Evolutionary conservation across 2,329 filamentous ascomycete species (phyloP).

Genomic region (Trichoderma afroharzianum): DNA sequence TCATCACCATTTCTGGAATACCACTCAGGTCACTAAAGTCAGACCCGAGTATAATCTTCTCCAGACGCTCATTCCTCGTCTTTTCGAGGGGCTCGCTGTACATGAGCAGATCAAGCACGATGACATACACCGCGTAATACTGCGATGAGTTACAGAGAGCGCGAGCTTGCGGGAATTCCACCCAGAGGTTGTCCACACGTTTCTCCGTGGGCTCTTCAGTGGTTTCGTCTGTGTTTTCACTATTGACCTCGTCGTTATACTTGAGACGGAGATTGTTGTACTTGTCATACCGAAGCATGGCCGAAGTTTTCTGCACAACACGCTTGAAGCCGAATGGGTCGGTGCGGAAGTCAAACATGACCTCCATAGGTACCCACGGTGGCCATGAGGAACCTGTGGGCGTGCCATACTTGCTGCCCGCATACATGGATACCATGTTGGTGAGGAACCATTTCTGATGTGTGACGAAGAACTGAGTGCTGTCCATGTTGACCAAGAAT

Average conservation of each 20-base stretch:
- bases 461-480: constrained; percentile 96
- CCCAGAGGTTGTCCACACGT: constrained; percentile 93
- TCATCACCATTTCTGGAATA: constrained; percentile 87
- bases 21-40: constrained; percentile 97
- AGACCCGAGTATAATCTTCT: constrained; percentile 98
- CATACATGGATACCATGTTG: constrained; percentile 86
- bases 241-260: constrained; percentile 89
- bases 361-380: constrained; percentile 96
- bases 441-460: constrained; percentile 86
- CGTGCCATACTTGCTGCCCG: constrained; percentile 87
- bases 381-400: constrained; percentile 86
- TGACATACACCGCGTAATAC: constrained; percentile 98
- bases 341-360: constrained; percentile 93
- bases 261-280: constrained; percentile 96
- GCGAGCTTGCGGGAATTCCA: constrained; percentile 90
- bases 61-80: constrained; percentile 88
- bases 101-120: constrained; percentile 89
- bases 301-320: constrained; percentile 94
- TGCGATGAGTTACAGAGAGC: constrained; percentile 97
- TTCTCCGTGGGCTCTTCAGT: constrained; percentile 61
- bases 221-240: constrained; percentile 47
- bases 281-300: constrained; percentile 91
- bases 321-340: constrained; percentile 98
- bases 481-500: constrained; percentile 94
- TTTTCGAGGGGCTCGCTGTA: constrained; percentile 97